phyloP scores from a whole-genome alignment of 805 yeast genomes.

The Nakazawaea siamensis region DNA sequence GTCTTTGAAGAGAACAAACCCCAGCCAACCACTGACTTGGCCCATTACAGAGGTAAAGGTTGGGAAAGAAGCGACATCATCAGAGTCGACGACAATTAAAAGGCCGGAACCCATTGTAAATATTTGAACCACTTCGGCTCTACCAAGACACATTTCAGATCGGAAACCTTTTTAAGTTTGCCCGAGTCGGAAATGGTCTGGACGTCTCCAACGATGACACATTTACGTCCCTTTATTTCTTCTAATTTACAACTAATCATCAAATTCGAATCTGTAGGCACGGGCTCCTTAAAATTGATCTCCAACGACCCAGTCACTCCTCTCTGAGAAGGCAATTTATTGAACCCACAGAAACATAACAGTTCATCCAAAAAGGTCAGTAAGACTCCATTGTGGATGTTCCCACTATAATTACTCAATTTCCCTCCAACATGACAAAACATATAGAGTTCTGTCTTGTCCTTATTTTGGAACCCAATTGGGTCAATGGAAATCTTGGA shows the following conservation, averaged over 20 bases:
- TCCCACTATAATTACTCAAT: constrained; percentile 51
- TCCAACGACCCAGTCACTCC: constrained; percentile 85
- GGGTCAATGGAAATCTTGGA: constrained; percentile 72
- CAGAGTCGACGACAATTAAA: constrained; percentile 14
- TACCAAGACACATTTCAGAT: constrained; percentile 63
- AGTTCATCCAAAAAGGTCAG: constrained; percentile 80
- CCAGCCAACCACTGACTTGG: constrained; percentile 21
- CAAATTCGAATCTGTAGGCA: constrained; percentile 55
- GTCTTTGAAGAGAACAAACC: constrained; percentile 18
- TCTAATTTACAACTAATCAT: constrained; percentile 59
- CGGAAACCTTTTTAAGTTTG: constrained; percentile 32
- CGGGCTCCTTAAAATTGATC: constrained; percentile 54
- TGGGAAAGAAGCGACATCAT: constrained; percentile 26
- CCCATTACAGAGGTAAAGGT: constrained; percentile 20
- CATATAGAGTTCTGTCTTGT: constrained; percentile 46
- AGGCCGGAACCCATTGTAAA: constrained; percentile 43
- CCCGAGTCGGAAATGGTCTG: constrained; percentile 35
- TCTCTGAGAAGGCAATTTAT: constrained; percentile 63
- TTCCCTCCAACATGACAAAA: constrained; percentile 66
- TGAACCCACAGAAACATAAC: constrained; percentile 79
- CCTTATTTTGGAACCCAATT: constrained; percentile 44
- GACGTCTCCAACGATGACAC: constrained; percentile 61
- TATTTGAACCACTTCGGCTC: constrained; percentile 88
- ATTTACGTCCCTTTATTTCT: constrained; percentile 72
- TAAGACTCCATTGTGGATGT: constrained; percentile 74